Evolutionary conservation across 257 asterid species (phyloP).

Genomic region (Avicennia marina): DNA sequence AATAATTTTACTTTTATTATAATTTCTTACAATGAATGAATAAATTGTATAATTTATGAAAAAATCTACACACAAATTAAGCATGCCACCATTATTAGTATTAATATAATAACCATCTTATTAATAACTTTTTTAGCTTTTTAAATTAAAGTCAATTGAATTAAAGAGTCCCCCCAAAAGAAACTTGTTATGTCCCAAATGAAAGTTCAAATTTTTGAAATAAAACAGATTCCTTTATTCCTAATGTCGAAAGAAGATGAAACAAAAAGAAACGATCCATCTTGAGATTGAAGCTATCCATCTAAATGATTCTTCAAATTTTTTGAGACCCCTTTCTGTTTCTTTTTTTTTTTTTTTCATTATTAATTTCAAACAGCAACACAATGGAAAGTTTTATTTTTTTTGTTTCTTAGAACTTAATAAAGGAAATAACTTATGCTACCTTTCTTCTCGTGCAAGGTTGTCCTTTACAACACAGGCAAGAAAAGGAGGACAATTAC

Average conservation of each 20-base stretch:
- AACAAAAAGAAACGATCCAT: slow-evolving; percentile 10
- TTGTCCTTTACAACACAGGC: slow-evolving; percentile 39
- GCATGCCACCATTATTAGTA: too few species aligned
- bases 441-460: slow-evolving; percentile 65
- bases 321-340: slow-evolving; percentile 23
- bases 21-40: too few species aligned
- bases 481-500: slow-evolving; percentile 17
- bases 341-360: slow-evolving; percentile 2
- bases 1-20: too few species aligned
- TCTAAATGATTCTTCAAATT: slow-evolving; percentile 25
- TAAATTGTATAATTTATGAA: too few species aligned
- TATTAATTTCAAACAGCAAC: slow-evolving; percentile 20
- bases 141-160: too few species aligned
- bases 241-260: slow-evolving; percentile 28
- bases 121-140: not conserved
- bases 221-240: slow-evolving; percentile 34
- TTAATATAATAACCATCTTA: too few species aligned
- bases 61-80: too few species aligned
- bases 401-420: slow-evolving; percentile 8
- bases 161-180: too few species aligned
- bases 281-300: slow-evolving; percentile 38
- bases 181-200: too few species aligned
- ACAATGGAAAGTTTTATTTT: slow-evolving; percentile 29
- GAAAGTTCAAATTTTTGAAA: slow-evolving; percentile 26
- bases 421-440: slow-evolving; percentile 39